phyloP scores from a whole-genome alignment of 2,329 filamentous ascomycete genomes.

The Dothideomycetes sp. region DNA sequence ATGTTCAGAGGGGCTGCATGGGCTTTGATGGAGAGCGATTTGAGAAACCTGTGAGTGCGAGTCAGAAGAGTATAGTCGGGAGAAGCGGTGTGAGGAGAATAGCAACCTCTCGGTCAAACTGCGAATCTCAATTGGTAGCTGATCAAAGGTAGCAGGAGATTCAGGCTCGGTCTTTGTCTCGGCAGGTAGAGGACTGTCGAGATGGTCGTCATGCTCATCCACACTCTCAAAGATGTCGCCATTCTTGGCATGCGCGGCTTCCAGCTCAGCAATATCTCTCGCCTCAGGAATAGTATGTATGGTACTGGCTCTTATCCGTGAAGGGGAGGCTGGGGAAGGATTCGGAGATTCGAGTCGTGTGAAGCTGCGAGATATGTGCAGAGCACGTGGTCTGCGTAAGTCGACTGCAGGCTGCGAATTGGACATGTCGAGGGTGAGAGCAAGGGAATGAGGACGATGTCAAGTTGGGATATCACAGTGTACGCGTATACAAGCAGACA shows the following conservation, averaged over 20 bases:
- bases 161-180: slow-evolving; percentile 7
- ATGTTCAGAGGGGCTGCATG: slow-evolving; percentile 74
- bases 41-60: slow-evolving; percentile 59
- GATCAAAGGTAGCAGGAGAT: slow-evolving; percentile 57
- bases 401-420: background rate
- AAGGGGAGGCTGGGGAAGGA: slow-evolving; percentile 15
- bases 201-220: slow-evolving; percentile 16
- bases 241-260: slow-evolving; percentile 4
- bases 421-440: slow-evolving; percentile 5
- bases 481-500: background rate
- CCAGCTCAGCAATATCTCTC: slow-evolving; percentile 19
- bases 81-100: slow-evolving; percentile 14
- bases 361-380: slow-evolving; percentile 28
- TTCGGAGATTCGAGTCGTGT: slow-evolving; percentile 34
- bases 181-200: background rate
- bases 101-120: slow-evolving; percentile 73
- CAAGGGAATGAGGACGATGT: no score
- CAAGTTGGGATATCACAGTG: no score
- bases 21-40: slow-evolving; percentile 77
- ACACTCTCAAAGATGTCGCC: slow-evolving; percentile 27
- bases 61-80: background rate
- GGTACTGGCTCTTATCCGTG: slow-evolving; percentile 34
- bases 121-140: slow-evolving; percentile 86
- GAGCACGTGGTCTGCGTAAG: slow-evolving; percentile 1
- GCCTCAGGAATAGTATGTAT: slow-evolving; percentile 33